Evolutionary conservation across 805 yeast genomes (phyloP).

Genomic region (Brettanomyces anomalus): DNA sequence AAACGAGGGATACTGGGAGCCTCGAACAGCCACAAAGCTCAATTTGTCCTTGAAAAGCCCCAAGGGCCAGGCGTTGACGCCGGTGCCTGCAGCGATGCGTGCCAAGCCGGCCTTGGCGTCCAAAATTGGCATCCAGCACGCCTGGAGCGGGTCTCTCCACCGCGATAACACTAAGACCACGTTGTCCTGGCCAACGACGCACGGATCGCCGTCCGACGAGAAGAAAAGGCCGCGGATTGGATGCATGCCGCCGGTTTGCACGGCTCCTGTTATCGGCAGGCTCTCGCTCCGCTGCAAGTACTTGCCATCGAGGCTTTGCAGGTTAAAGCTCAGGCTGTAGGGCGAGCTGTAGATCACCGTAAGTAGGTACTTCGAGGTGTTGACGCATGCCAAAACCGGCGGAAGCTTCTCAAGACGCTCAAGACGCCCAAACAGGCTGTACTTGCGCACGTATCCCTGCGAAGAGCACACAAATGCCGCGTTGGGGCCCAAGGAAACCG

Average conservation of each 20-base stretch:
- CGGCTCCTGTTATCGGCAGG: constrained; percentile 28
- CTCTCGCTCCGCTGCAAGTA: constrained; percentile 35
- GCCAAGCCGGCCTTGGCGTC: constrained; percentile 46
- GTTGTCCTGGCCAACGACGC: constrained; percentile 73
- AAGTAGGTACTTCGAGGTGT: constrained; percentile 48
- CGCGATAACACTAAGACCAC: constrained; percentile 58
- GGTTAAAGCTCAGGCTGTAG: constrained; percentile 23
- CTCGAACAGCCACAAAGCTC: constrained; percentile 68
- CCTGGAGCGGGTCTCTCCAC: constrained; percentile 72
- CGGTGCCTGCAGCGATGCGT: constrained; percentile 45
- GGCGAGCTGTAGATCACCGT: constrained; percentile 26
- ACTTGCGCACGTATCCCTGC: constrained; percentile 63
- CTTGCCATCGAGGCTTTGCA: constrained; percentile 29
- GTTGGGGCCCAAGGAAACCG: constrained; percentile 57
- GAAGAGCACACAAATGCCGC: constrained; percentile 64
- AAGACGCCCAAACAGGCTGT: constrained; percentile 67
- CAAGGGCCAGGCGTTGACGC: constrained; percentile 79
- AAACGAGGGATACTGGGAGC: constrained; percentile 62
- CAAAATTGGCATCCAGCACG: constrained; percentile 81
- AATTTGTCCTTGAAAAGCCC: constrained; percentile 66
- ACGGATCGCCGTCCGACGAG: constrained; percentile 85
- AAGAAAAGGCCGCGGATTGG: constrained; percentile 64
- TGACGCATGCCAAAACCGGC: constrained; percentile 67
- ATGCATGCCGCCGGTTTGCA: constrained; percentile 12
- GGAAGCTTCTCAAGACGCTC: constrained; percentile 57